phyloP scores from a whole-genome alignment of 345 rosid genomes.

The Lenwebbia sp. region DNA sequence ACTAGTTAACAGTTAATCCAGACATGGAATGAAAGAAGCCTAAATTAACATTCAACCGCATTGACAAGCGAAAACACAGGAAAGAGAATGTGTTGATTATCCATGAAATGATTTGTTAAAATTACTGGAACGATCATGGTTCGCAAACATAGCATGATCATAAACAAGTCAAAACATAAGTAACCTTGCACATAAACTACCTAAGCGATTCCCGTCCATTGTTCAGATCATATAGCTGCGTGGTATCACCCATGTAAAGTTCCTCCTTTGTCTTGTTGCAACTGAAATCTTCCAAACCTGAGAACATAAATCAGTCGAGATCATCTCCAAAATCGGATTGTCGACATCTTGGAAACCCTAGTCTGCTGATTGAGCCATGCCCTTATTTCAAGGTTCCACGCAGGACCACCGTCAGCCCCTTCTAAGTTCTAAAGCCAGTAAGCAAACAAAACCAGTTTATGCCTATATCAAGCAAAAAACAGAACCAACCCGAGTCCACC shows the following conservation, averaged over 20 bases:
- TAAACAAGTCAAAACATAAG: neutral
- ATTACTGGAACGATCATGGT: neutral
- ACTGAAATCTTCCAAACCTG: neutral
- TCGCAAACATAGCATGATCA: neutral
- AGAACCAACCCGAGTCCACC: neutral
- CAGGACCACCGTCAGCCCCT: neutral
- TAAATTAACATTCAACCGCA: neutral
- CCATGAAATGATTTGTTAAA: neutral
- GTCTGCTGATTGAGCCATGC: neutral
- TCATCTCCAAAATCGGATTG: neutral
- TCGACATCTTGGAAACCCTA: neutral
- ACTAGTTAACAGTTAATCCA: neutral
- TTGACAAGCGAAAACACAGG: neutral
- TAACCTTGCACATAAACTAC: neutral
- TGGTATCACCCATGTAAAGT: neutral
- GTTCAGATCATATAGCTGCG: fast-evolving
- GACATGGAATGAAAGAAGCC: neutral
- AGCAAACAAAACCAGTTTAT: neutral
- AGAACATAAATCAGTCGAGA: neutral
- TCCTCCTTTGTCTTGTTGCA: neutral
- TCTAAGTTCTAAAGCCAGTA: neutral
- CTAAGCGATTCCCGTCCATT: neutral
- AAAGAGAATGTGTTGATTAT: neutral
- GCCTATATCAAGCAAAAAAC: neutral
- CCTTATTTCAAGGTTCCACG: neutral